phyloP scores from a whole-genome alignment of 768 basidiomycete genomes.

The Inosperma sp. region DNA sequence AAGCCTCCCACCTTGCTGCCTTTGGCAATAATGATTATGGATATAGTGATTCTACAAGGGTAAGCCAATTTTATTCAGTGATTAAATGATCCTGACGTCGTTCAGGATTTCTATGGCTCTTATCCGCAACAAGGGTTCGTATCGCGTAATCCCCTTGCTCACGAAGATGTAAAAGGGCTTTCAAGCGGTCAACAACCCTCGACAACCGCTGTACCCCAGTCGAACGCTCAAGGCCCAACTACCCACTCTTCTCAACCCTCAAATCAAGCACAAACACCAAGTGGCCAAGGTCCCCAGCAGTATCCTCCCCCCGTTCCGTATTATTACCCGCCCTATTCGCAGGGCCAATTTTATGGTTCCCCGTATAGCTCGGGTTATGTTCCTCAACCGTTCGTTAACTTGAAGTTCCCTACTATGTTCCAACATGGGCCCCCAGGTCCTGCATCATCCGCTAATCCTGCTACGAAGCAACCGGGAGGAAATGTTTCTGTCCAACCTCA shows the following conservation, averaged over 20 bases:
- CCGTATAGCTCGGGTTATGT: slow-evolving; percentile 60
- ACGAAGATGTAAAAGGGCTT: slow-evolving; percentile 74
- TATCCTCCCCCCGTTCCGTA: slow-evolving; percentile 59
- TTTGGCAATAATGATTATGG: slow-evolving; percentile 64
- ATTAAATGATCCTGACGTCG: slow-evolving; percentile 22
- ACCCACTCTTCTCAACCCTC: slow-evolving; percentile 49
- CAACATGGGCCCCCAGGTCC: slow-evolving; percentile 67
- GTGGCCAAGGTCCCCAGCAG: slow-evolving; percentile 61
- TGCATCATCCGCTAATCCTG: slow-evolving; percentile 58
- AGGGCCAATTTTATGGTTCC: slow-evolving; percentile 71
- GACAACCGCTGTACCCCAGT: slow-evolving; percentile 45
- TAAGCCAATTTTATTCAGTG: slow-evolving; percentile 31
- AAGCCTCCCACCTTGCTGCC: slow-evolving; percentile 49
- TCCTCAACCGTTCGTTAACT: slow-evolving; percentile 67
- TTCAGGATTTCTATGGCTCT: slow-evolving; percentile 68
- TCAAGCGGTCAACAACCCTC: slow-evolving; percentile 48
- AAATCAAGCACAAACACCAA: slow-evolving; percentile 56
- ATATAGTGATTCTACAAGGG: slow-evolving; percentile 63
- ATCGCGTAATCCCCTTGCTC: slow-evolving; percentile 58
- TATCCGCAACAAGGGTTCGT: slow-evolving; percentile 68
- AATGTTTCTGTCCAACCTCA: slow-evolving; percentile 44
- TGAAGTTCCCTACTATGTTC: slow-evolving; percentile 78
- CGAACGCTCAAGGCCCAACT: slow-evolving; percentile 51
- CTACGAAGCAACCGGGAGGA: slow-evolving; percentile 60
- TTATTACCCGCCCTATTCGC: slow-evolving; percentile 66